A percentile compares a stretch with the other conserved stretches of the same genome.
These are phyloP conservation scores for Agrocybe chaxingu DNA, from an alignment of 768 basidiomycete species.

Conservation along the genomic window DNA sequence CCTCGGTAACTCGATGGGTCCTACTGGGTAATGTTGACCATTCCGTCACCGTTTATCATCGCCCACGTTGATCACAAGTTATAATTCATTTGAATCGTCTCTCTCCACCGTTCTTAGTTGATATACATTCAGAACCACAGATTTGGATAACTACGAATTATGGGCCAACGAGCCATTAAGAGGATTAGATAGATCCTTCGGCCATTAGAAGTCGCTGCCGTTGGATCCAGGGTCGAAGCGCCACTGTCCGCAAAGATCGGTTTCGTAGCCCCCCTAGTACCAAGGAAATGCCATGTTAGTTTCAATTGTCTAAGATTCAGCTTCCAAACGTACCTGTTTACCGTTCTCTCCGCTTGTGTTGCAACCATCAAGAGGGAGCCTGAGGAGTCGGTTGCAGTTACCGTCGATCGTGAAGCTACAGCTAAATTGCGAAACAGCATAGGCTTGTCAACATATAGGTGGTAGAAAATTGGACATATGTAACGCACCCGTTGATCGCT, in stretches of 20 bases:
- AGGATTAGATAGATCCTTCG: too few relatives aligned
- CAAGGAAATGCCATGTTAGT: background rate
- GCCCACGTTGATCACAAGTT: too few relatives aligned
- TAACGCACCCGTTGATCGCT: background rate
- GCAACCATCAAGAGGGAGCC: conserved; percentile 3
- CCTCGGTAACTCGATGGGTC: too few relatives aligned
- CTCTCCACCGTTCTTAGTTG: too few relatives aligned
- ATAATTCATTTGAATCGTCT: too few relatives aligned
- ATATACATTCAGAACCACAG: too few relatives aligned
- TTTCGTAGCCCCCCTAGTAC: conserved; percentile 4
- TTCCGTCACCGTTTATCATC: too few relatives aligned
- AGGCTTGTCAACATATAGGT: background rate
- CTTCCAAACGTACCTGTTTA: conserved; percentile 1
- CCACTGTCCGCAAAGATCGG: conserved; percentile 7
- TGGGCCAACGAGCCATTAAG: too few relatives aligned
- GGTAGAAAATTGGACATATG: background rate
- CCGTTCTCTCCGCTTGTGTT: conserved; percentile 7
- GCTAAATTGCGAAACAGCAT: background rate
- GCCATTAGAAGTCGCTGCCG: background rate
- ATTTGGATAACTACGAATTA: too few relatives aligned
- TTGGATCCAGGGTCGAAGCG: conserved; percentile 5
- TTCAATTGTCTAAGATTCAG: background rate
- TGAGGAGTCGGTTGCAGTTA: conserved; percentile 10
- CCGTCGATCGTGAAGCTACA: conserved; percentile 1
- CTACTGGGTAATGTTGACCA: too few relatives aligned